Conservation (phyloP, 805 yeast genomes). For the Hyphopichia homilentoma region DNA sequence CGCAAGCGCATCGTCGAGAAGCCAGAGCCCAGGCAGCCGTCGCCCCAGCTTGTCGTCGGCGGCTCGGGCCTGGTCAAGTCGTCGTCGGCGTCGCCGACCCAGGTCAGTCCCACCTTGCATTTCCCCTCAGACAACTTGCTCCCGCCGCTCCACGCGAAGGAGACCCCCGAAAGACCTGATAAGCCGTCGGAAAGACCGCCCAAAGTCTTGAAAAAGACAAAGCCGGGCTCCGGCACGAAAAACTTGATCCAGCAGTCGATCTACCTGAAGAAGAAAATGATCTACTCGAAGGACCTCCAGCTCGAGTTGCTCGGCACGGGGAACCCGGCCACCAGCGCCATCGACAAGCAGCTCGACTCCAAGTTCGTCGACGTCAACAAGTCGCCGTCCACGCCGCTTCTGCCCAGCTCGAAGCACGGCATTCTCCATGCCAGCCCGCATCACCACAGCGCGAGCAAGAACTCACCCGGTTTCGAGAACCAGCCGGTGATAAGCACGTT, state of each 20-base stretch:
- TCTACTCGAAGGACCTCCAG: constrained; percentile 37
- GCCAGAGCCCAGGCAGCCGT: constrained; percentile 18
- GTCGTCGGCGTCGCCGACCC: background rate
- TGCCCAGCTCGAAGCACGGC: constrained; percentile 2
- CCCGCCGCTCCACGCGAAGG: background rate
- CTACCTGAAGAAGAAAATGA: constrained; percentile 26
- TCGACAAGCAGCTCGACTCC: constrained; percentile 9
- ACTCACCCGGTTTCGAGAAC: constrained; percentile 1
- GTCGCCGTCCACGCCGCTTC: constrained; percentile 5
- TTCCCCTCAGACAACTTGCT: background rate
- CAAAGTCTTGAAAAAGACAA: constrained; percentile 10
- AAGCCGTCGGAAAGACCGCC: background rate
- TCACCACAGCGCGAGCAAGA: background rate
- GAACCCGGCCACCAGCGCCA: constrained; percentile 8
- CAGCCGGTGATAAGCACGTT: constrained; percentile 13
- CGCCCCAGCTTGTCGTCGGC: background rate
- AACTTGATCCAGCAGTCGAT: constrained; percentile 20
- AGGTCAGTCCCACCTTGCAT: background rate
- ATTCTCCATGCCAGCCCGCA: background rate
- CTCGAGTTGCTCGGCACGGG: constrained; percentile 25
- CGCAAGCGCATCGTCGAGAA: constrained; percentile 13
- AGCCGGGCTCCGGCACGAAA: constrained; percentile 3
- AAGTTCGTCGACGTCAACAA: constrained; percentile 6
- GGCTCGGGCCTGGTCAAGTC: background rate
- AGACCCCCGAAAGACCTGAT: background rate